Evolutionary conservation across 352 stramenopile genomes (phyloP).

Genomic region (Phytophthora ohioensis): DNA sequence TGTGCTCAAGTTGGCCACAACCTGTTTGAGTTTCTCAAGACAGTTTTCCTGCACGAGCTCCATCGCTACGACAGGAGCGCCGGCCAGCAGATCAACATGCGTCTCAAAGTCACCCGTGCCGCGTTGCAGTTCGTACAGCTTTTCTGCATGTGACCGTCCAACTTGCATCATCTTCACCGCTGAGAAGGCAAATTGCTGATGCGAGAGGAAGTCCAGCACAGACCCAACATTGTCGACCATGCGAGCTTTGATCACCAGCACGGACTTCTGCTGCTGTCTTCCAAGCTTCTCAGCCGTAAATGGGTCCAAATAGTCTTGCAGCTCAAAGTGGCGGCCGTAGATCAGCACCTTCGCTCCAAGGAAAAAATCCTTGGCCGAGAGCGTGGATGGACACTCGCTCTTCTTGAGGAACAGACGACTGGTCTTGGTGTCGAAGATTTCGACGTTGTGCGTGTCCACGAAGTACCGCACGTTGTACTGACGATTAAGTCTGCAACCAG

Average conservation of each 20-base stretch:
- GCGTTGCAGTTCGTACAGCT: conserved; percentile 61
- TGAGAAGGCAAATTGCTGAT: conserved; percentile 75
- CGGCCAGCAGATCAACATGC: conserved; percentile 50
- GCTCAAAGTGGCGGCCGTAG: conserved; percentile 84
- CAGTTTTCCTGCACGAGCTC: conserved; percentile 82
- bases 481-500: conserved; percentile 66
- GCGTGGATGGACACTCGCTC: conserved; percentile 75
- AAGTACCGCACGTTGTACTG: conserved; percentile 88
- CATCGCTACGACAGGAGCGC: conserved; percentile 64
- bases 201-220: conserved; percentile 65
- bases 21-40: conserved; percentile 68
- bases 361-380: conserved; percentile 84
- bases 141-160: conserved; percentile 52
- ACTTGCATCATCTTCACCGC: conserved; percentile 86
- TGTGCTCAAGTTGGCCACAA: conserved; percentile 51
- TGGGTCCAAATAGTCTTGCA: conserved; percentile 86
- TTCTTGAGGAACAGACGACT: conserved; percentile 93
- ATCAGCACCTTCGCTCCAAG: conserved; percentile 84
- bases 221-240: conserved; percentile 62
- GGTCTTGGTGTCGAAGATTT: conserved; percentile 91
- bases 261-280: conserved; percentile 72
- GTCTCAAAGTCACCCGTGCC: conserved; percentile 40
- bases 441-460: conserved; percentile 76
- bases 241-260: conserved; percentile 68
- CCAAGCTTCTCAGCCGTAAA: conserved; percentile 78